A percentile compares a stretch with the other conserved stretches of the same genome.
phyloP scores from a whole-genome alignment of 2,329 filamentous ascomycete species.

The Sporothrix pseudoabietina region DNA sequence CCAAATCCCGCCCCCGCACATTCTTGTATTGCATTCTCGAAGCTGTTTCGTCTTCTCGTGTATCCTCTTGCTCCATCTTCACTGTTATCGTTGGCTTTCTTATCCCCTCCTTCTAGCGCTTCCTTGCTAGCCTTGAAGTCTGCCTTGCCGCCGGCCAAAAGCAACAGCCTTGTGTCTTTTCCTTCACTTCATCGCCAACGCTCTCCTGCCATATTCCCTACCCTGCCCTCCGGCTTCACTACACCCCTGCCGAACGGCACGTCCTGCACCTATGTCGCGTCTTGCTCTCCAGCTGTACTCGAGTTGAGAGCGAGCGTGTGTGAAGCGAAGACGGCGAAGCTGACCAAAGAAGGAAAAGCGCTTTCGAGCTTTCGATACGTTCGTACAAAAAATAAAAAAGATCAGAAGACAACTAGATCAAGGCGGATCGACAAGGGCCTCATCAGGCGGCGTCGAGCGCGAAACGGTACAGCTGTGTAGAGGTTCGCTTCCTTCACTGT shows the following conservation, averaged over 20 bases:
- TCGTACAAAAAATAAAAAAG: neutral
- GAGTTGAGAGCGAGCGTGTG: constrained; percentile 27
- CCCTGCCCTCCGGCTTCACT: neutral
- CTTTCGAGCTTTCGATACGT: neutral
- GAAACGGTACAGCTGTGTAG: neutral
- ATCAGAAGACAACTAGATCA: neutral
- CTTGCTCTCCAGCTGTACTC: neutral
- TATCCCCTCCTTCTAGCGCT: constrained; percentile 21
- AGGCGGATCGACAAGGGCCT: neutral
- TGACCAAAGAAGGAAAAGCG: constrained; percentile 7
- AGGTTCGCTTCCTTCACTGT: neutral
- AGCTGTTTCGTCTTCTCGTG: constrained; percentile 2
- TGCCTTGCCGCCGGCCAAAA: constrained; percentile 19
- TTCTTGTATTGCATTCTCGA: constrained; percentile 12
- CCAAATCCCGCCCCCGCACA: constrained; percentile 4
- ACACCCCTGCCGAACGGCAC: neutral
- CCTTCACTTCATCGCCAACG: neutral
- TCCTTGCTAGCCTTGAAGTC: constrained; percentile 21
- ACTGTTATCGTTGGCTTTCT: constrained; percentile 10
- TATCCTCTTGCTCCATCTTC: constrained; percentile 8
- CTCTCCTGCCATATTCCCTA: neutral
- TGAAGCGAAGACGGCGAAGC: constrained; percentile 9
- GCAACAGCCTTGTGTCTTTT: constrained; percentile 8
- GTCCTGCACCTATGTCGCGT: constrained; percentile 26
- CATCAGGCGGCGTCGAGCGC: neutral